phyloP scores from a whole-genome alignment of 2,329 filamentous ascomycete species.

The Ilyonectria mors-panacis region DNA sequence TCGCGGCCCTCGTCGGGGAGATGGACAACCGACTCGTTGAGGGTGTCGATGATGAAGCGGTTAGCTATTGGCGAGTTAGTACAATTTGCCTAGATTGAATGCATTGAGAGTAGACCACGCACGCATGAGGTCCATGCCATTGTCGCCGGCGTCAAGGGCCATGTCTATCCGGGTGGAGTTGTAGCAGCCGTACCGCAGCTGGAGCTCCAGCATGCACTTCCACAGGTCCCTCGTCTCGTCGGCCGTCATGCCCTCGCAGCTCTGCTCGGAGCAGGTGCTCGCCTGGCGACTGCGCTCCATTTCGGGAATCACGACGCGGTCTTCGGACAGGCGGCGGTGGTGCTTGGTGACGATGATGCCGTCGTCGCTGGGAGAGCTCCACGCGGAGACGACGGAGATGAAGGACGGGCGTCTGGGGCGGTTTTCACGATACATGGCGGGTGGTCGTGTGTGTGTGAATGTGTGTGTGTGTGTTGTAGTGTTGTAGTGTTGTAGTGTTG shows the following conservation, averaged over 20 bases:
- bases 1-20: conserved; percentile 56
- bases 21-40: conserved; percentile 56
- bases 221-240: conserved; percentile 61
- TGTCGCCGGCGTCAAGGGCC: conserved; percentile 59
- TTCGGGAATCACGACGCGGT: conserved; percentile 10
- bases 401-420: conserved; percentile 41
- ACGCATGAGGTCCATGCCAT: conserved; percentile 61
- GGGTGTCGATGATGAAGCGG: conserved; percentile 59
- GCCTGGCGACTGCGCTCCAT: conserved; percentile 43
- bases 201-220: conserved; percentile 65
- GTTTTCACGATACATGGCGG: conserved; percentile 44
- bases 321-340: conserved; percentile 22
- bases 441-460: conserved; percentile 5
- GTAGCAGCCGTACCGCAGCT: conserved; percentile 64
- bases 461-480: not conserved
- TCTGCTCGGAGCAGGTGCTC: conserved; percentile 49
- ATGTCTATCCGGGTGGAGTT: conserved; percentile 65
- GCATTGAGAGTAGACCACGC: conserved; percentile 43
- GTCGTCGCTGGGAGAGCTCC: conserved; percentile 39
- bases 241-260: conserved; percentile 52
- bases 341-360: conserved; percentile 33
- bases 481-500: conserved; percentile 6
- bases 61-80: conserved; percentile 48
- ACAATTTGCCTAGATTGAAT: not conserved
- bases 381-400: conserved; percentile 32